Evolutionary conservation across 352 stramenopile species (phyloP).

Genomic region (Phytophthora sojae): DNA sequence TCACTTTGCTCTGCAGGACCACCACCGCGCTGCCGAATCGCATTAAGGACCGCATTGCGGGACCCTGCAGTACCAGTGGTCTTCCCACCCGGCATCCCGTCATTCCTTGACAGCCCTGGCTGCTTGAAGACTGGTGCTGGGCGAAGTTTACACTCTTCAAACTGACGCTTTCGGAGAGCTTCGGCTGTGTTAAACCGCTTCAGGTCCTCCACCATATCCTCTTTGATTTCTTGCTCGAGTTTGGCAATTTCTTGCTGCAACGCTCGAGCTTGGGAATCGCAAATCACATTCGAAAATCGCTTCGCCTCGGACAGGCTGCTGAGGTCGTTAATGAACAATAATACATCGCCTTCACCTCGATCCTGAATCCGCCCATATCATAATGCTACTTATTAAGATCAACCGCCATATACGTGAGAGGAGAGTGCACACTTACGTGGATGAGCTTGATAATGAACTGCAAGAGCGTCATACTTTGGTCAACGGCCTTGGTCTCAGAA

Average conservation of each 20-base stretch:
- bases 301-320: constrained; percentile 59
- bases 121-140: not conserved
- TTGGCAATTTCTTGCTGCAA: constrained; percentile 63
- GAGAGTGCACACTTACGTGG: constrained; percentile 57
- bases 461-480: constrained; percentile 74
- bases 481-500: constrained; percentile 85
- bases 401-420: not conserved
- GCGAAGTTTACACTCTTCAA: constrained; percentile 35
- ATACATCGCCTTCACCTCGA: constrained; percentile 72
- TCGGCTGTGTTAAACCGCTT: constrained; percentile 64
- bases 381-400: not conserved
- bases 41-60: constrained; percentile 38
- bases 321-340: constrained; percentile 75
- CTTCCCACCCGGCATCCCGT: constrained; percentile 1
- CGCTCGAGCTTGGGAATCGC: constrained; percentile 56
- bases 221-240: constrained; percentile 73
- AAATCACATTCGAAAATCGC: constrained; percentile 76
- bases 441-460: constrained; percentile 86
- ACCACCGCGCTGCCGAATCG: constrained; percentile 36
- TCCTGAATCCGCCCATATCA: constrained; percentile 45
- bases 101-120: not conserved
- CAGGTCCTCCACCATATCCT: constrained; percentile 70
- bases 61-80: constrained; percentile 4
- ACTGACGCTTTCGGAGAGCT: constrained; percentile 38
- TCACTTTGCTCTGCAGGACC: not conserved